These are phyloP conservation scores for Annulohypoxylon moriforme DNA, from an alignment of 495 filamentous ascomycete species.

Conservation along the genomic window DNA sequence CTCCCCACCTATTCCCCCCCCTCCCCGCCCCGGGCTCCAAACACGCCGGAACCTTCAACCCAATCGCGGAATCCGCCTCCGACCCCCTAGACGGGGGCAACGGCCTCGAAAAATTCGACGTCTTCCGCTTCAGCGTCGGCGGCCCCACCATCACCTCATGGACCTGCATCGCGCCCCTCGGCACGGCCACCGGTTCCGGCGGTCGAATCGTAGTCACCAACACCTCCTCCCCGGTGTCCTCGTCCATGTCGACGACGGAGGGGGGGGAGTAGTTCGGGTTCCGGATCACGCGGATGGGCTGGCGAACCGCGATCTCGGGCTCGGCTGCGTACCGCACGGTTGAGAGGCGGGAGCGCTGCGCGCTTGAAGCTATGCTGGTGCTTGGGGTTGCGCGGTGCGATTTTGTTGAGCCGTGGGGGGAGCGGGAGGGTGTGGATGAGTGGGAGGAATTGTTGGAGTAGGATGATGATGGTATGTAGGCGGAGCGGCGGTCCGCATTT, in stretches of 20 bases:
- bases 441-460: constrained; percentile 12
- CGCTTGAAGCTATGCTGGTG: constrained; percentile 42
- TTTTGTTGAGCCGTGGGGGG: background rate
- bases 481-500: background rate
- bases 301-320: constrained; percentile 47
- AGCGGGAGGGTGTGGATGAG: background rate
- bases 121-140: constrained; percentile 17
- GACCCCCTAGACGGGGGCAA: constrained; percentile 21
- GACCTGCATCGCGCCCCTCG: background rate
- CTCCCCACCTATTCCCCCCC: background rate
- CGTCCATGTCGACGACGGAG: background rate
- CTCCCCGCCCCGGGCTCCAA: too few species aligned
- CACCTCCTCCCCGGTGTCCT: background rate
- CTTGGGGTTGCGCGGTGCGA: constrained; percentile 39
- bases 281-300: constrained; percentile 43
- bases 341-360: constrained; percentile 41
- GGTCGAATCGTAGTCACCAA: background rate
- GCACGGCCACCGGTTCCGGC: constrained; percentile 27
- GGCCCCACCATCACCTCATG: background rate
- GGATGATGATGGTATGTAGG: constrained; percentile 4
- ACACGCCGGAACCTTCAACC: constrained; percentile 14
- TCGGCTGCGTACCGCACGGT: constrained; percentile 45
- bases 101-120: constrained; percentile 39
- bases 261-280: constrained; percentile 40
- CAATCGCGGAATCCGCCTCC: constrained; percentile 32